These are phyloP conservation scores for Pulveroboletus frians DNA, from an alignment of 768 basidiomycete genomes.

Conservation along the genomic window DNA sequence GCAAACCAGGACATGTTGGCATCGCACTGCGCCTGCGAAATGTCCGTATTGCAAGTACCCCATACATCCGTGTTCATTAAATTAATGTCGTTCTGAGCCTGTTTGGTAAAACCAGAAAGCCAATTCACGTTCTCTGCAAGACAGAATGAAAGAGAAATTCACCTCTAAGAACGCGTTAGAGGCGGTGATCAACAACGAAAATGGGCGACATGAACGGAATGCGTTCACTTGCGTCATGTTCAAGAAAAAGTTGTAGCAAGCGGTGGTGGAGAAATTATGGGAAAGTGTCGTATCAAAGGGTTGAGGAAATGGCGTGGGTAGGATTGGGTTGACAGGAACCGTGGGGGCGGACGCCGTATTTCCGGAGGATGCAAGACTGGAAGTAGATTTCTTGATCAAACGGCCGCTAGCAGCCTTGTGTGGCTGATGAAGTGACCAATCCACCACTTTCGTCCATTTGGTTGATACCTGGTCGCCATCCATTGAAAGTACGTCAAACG, in stretches of 20 bases:
- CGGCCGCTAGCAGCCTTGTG: slow-evolving; percentile 25
- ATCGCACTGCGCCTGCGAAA: slow-evolving; percentile 46
- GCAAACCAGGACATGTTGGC: slow-evolving; percentile 66
- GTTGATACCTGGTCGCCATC: slow-evolving; percentile 28
- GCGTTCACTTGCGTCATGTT: slow-evolving; percentile 62
- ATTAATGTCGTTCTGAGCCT: slow-evolving; percentile 63
- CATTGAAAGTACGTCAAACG: slow-evolving; percentile 38
- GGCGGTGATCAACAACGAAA: slow-evolving; percentile 57
- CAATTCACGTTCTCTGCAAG: slow-evolving; percentile 1
- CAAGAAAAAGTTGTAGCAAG: slow-evolving; percentile 66
- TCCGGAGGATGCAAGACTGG: neutral
- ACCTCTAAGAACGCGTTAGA: slow-evolving; percentile 56
- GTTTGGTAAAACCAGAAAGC: slow-evolving; percentile 14
- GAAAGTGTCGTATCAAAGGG: slow-evolving; percentile 61
- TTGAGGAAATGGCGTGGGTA: slow-evolving; percentile 77
- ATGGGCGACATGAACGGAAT: slow-evolving; percentile 73
- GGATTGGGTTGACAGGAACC: slow-evolving; percentile 34
- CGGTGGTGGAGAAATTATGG: slow-evolving; percentile 58
- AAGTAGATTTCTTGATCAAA: slow-evolving; percentile 8
- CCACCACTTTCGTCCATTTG: slow-evolving; percentile 23
- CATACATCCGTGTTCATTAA: slow-evolving; percentile 65
- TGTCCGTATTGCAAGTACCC: slow-evolving; percentile 72
- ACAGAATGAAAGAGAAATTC: slow-evolving; percentile 16
- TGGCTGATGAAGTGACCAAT: slow-evolving; percentile 42
- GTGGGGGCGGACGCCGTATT: slow-evolving; percentile 21